phyloP scores from a whole-genome alignment of 1,139 yeast genomes.

The Kluyveromyces marxianus region DNA sequence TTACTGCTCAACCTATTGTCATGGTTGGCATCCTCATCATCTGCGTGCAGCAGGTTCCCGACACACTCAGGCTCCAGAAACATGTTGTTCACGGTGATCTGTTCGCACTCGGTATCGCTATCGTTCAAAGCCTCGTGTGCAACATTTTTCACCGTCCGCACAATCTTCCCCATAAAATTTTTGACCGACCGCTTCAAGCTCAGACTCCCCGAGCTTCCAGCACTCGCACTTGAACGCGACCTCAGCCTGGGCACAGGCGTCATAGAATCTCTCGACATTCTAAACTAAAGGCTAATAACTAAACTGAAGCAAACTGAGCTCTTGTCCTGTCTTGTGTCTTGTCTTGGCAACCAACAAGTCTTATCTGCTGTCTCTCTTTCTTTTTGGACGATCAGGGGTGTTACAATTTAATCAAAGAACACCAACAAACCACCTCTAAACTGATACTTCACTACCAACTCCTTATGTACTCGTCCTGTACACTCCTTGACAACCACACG shows the following conservation, averaged over 20 bases:
- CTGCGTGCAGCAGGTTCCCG: not conserved
- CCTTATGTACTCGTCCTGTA: too few relatives aligned
- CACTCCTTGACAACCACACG: too few relatives aligned
- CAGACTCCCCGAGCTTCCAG: constrained; percentile 1
- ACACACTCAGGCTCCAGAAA: constrained; percentile 5
- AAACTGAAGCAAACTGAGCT: not conserved
- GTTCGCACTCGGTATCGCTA: constrained; percentile 9
- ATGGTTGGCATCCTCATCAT: not conserved
- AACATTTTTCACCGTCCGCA: constrained; percentile 5
- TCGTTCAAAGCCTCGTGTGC: constrained; percentile 10
- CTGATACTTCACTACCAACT: too few relatives aligned
- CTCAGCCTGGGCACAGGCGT: not conserved
- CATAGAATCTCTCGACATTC: not conserved
- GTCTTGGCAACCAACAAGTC: too few relatives aligned
- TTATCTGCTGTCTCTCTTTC: too few relatives aligned
- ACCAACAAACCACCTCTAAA: too few relatives aligned
- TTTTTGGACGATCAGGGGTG: too few relatives aligned
- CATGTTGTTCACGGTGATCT: constrained; percentile 6
- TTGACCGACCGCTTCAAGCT: constrained; percentile 1
- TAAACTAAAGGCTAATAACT: not conserved
- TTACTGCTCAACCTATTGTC: constrained; percentile 18
- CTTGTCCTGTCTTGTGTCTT: not conserved
- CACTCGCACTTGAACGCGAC: not conserved
- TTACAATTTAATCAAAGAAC: too few relatives aligned
- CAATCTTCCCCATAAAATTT: constrained; percentile 4